Evolutionary conservation across 805 yeast genomes (phyloP).

Genomic region (Pichia phayaonensis): DNA sequence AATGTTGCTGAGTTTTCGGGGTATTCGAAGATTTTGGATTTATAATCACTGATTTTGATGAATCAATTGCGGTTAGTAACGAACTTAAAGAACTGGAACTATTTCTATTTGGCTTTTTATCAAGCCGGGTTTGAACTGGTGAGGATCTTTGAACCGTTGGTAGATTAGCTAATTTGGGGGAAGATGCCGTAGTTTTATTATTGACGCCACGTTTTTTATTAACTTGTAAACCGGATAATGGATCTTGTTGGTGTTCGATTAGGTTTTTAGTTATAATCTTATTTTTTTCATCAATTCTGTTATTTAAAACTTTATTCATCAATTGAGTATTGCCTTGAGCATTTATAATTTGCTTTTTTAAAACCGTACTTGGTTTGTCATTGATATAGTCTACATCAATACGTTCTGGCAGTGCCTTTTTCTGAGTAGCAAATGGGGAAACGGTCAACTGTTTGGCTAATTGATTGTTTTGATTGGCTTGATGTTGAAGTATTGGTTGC

Average conservation of each 20-base stretch:
- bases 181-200: background rate
- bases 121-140: background rate
- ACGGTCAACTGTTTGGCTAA: background rate
- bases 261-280: conserved; percentile 21
- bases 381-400: conserved; percentile 2
- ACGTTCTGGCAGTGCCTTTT: background rate
- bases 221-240: background rate
- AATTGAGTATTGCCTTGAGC: conserved; percentile 27
- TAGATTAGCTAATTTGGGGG: background rate
- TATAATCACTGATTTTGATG: conserved; percentile 12
- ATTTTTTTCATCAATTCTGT: conserved; percentile 26
- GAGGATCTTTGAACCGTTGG: background rate
- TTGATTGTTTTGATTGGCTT: background rate
- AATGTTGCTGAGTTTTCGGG: background rate
- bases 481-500: conserved; percentile 26
- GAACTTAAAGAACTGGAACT: conserved; percentile 3
- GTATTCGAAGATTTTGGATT: background rate
- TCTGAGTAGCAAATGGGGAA: background rate
- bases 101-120: background rate
- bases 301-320: conserved; percentile 28
- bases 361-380: conserved; percentile 5
- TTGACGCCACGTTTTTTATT: background rate
- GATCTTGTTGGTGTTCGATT: conserved; percentile 9
- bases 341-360: conserved; percentile 25
- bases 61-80: conserved; percentile 13